Evolutionary conservation across 2,329 filamentous ascomycete genomes (phyloP), one percentile per base, ranked within the genome.

Genomic region (Ploettnerulaceae sp.): DNA sequence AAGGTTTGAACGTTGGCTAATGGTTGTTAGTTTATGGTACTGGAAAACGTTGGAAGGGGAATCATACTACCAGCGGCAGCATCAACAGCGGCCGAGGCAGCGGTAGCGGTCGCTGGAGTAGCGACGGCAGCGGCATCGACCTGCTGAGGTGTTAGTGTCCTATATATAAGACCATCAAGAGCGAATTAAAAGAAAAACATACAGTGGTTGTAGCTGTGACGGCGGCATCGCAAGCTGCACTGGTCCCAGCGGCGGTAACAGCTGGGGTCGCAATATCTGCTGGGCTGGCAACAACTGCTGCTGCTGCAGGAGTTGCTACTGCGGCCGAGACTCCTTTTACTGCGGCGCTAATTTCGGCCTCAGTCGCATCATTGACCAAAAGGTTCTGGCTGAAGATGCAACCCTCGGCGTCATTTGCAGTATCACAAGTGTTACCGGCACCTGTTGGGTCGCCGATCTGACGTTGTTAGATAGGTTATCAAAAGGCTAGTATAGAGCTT

Each of bases 351-450:
- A 79, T 72, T 62, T 80, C 76, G 3, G 66, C 74, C 9, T 68
- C 66, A 1, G 69, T 73, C 17, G 74, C 73, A 50, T 79, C 76
- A 24, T 76, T 65, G 5, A 79, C 74, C 8, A 78, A 67, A 5
- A 78, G 68, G 12, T 69, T 67, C 49, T 73, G 61, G 5, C 69
- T 68, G 58, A 76, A 77, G 59, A 80, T 79, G 58, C 76, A 80
- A 6, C 76, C 76, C 3, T 65, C 64, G 2, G 66, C 58, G 48
- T 77, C 72, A 36, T 73, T 61, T 2, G 55, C 62, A 14, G 66
- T 66, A 51, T 79, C 69, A 53, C 76, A 80, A 22, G 70, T 71
- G 57, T 76, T 74, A 8, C 73, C 73, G 17, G 59, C 61, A 18
- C 54, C 73, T 40, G 73, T 76, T n/a, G 59, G 55, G 52, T 73